These are phyloP conservation scores for Hansenula sp. DNA, from an alignment of 1,139 yeast genomes.

Conservation along the genomic window DNA sequence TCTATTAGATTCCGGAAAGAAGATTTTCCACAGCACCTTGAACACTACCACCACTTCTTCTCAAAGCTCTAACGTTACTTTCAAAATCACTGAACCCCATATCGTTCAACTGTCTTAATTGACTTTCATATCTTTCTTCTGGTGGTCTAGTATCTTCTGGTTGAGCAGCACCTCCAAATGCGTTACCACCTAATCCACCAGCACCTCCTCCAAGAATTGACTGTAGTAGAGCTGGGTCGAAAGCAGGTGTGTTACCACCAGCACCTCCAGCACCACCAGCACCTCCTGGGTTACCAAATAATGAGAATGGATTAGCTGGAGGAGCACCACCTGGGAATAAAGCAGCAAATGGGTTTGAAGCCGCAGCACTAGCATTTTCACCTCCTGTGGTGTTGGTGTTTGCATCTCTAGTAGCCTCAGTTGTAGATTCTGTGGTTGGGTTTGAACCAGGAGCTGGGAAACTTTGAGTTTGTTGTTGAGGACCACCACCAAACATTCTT, in stretches of 20 bases:
- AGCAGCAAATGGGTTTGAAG: conserved; percentile 38
- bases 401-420: conserved; percentile 10
- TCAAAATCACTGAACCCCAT: conserved; percentile 96
- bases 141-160: conserved; percentile 86
- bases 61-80: conserved; percentile 81
- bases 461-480: conserved; percentile 14
- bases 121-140: conserved; percentile 89
- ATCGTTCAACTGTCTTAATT: conserved; percentile 88
- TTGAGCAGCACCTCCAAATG: conserved; percentile 28
- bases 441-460: conserved; percentile 34
- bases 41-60: conserved; percentile 95
- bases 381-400: conserved; percentile 15
- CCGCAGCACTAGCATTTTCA: conserved; percentile 29
- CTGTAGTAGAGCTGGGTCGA: conserved; percentile 36
- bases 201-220: conserved; percentile 37
- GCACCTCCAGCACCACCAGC: conserved; percentile 18
- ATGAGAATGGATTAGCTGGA: conserved; percentile 15
- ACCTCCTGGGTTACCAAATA: conserved; percentile 2
- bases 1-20: conserved; percentile 44
- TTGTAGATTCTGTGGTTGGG: conserved; percentile 23
- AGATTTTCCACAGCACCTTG: conserved; percentile 94
- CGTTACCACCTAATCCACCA: conserved; percentile 31
- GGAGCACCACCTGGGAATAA: conserved; percentile 18
- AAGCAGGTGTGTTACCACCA: conserved; percentile 20
- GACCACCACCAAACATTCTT: conserved; percentile 40